Evolutionary conservation across 208 protist genomes (phyloP).

Genomic region (Acanthamoeba sp.): DNA sequence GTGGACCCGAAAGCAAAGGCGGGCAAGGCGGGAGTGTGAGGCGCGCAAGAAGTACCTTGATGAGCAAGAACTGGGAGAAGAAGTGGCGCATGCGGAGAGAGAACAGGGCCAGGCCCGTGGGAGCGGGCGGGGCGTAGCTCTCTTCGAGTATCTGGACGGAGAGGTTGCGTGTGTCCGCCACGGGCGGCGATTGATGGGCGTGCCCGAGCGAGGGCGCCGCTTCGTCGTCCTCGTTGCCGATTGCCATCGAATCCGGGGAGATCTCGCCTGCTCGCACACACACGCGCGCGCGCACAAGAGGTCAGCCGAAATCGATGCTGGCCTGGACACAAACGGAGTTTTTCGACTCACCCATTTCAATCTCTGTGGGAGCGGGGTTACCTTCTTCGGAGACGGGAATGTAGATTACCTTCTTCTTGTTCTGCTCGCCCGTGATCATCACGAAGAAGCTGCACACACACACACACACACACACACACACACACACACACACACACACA

Average conservation of each 20-base stretch:
- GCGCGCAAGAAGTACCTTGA: not conserved
- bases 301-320: not conserved
- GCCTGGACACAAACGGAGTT: not conserved
- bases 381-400: slow-evolving; percentile 8
- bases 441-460: not conserved
- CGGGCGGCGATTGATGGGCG: not conserved
- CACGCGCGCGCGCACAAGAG: not conserved
- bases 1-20: not conserved
- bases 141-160: slow-evolving; percentile 1
- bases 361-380: not conserved
- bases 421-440: not conserved
- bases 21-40: not conserved
- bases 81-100: not conserved
- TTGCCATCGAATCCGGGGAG: no score
- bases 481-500: no score
- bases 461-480: no score
- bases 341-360: slow-evolving; percentile 14
- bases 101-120: not conserved
- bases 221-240: not conserved
- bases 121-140: not conserved
- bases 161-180: not conserved
- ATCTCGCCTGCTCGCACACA: no score
- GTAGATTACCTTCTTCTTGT: not conserved
- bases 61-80: not conserved
- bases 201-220: no score